phyloP scores from a whole-genome alignment of 768 basidiomycete genomes.

The Hericium rajendrae region DNA sequence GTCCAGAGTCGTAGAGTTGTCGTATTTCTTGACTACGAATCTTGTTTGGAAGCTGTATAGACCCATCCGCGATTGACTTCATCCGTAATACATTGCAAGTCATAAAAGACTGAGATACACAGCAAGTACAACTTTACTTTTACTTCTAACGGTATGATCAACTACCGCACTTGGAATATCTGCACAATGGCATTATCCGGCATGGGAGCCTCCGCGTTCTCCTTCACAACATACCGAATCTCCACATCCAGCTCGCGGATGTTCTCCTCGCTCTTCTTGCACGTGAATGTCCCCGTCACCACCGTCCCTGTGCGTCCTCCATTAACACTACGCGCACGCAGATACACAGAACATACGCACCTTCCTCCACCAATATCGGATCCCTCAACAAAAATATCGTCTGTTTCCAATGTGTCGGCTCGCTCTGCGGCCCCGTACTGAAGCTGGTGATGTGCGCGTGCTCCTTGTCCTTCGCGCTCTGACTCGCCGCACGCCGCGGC shows the following conservation, averaged over 20 bases:
- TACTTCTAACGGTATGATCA: too few species aligned
- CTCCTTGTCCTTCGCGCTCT: slow-evolving; percentile 31
- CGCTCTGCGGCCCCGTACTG: slow-evolving; percentile 83
- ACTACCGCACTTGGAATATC: slow-evolving; percentile 67
- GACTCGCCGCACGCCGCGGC: slow-evolving; percentile 47
- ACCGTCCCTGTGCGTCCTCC: slow-evolving; percentile 42
- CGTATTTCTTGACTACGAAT: too few species aligned
- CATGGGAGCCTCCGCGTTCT: slow-evolving; percentile 23
- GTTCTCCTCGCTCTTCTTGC: slow-evolving; percentile 71
- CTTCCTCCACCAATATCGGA: slow-evolving; percentile 67
- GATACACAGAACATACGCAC: slow-evolving; percentile 24
- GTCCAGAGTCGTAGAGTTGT: too few species aligned
- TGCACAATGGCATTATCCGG: slow-evolving; percentile 50
- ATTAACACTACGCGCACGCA: too few species aligned
- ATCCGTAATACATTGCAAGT: too few species aligned
- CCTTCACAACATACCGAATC: slow-evolving; percentile 61
- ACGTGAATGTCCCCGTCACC: slow-evolving; percentile 74
- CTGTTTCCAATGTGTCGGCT: slow-evolving; percentile 96
- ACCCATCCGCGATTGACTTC: too few species aligned
- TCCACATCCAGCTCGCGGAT: slow-evolving; percentile 86
- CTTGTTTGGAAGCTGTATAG: too few species aligned
- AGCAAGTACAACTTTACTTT: too few species aligned
- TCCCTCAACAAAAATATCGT: slow-evolving; percentile 80
- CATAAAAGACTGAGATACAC: too few species aligned
- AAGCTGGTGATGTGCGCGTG: slow-evolving; percentile 54